These are phyloP conservation scores for Xylaria flabelliformis DNA, from an alignment of 495 filamentous ascomycete species.

Conservation along the genomic window DNA sequence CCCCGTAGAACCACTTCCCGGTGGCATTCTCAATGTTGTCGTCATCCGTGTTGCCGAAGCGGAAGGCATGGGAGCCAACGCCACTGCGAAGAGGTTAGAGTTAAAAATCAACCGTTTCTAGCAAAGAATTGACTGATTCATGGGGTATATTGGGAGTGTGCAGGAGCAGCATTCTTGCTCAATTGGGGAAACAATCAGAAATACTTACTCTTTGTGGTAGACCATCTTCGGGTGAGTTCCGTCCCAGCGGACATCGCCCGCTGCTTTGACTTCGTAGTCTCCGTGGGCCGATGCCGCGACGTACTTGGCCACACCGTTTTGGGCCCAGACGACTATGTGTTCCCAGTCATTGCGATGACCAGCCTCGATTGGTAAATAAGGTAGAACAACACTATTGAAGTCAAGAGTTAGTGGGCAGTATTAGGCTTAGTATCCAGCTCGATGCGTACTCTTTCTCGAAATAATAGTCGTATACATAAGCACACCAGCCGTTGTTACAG, in stretches of 20 bases:
- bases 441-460: slow-evolving; percentile 51
- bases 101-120: neutral
- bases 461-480: slow-evolving; percentile 55
- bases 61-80: slow-evolving; percentile 48
- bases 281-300: slow-evolving; percentile 51
- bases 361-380: slow-evolving; percentile 40
- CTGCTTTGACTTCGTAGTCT: slow-evolving; percentile 41
- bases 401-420: neutral
- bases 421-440: neutral
- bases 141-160: neutral
- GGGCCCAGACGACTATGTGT: slow-evolving; percentile 53
- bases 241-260: slow-evolving; percentile 47
- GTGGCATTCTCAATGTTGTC: slow-evolving; percentile 50
- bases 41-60: slow-evolving; percentile 47
- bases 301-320: slow-evolving; percentile 39
- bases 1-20: slow-evolving; percentile 49
- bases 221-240: slow-evolving; percentile 52
- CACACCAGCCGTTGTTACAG: slow-evolving; percentile 54
- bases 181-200: no score
- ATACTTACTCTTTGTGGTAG: slow-evolving; percentile 49
- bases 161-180: neutral
- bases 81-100: slow-evolving; percentile 29
- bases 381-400: slow-evolving; percentile 34
- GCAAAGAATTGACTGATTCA: neutral
- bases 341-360: slow-evolving; percentile 57